phyloP scores from a whole-genome alignment of 2,329 filamentous ascomycete genomes.

The Teratosphaeriaceae sp. region DNA sequence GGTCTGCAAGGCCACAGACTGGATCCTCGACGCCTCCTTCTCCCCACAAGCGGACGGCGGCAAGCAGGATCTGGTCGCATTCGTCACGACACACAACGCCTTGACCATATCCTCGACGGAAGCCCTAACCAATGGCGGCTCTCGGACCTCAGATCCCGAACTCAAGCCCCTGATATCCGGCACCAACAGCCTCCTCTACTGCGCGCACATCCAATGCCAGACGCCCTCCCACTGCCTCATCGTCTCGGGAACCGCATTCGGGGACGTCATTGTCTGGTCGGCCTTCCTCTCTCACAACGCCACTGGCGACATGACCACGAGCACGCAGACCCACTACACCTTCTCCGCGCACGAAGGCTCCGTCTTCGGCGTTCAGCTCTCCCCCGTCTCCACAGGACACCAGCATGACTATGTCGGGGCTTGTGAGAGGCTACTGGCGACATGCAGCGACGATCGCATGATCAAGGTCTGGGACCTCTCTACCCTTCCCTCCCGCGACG shows the following conservation, averaged over 20 bases:
- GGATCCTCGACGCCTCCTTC: conserved; percentile 65
- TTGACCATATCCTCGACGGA: no score
- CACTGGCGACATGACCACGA: conserved; percentile 12
- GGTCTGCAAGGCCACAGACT: conserved; percentile 56
- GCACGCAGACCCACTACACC: conserved; percentile 45
- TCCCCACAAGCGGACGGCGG: conserved; percentile 25
- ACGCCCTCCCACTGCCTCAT: conserved; percentile 58
- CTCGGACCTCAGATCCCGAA: no score
- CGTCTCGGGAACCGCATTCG: conserved; percentile 87
- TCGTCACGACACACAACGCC: conserved; percentile 85
- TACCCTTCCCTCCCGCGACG: conserved; percentile 32
- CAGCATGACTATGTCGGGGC: conserved; percentile 3
- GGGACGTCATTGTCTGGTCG: conserved; percentile 87
- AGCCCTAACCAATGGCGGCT: no score
- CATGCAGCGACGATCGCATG: conserved; percentile 91
- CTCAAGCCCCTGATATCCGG: conserved; percentile 45
- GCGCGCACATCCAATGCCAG: conserved; percentile 65
- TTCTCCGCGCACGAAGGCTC: conserved; percentile 79
- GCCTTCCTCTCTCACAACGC: conserved; percentile 36
- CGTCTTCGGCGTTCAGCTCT: conserved; percentile 84
- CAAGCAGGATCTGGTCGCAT: conserved; percentile 31
- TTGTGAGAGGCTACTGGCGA: conserved; percentile 62
- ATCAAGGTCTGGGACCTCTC: conserved; percentile 83
- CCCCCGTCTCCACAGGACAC: conserved; percentile 43
- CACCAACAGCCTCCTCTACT: conserved; percentile 80